phyloP scores from a whole-genome alignment of 371 early-diverging fungal genomes.

The Massospora cicadina region DNA sequence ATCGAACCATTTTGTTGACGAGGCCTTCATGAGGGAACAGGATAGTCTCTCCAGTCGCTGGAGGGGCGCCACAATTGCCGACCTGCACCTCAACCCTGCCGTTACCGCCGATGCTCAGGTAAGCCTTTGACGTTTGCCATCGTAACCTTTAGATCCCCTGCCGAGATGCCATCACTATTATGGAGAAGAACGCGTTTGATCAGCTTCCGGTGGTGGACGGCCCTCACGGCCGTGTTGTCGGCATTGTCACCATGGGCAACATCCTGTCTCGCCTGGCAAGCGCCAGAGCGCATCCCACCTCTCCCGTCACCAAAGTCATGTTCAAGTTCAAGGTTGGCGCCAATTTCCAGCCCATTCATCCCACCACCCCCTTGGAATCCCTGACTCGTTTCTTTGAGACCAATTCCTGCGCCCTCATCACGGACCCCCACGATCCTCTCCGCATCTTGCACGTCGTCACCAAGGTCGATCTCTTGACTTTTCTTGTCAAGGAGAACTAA shows the following conservation, averaged over 20 bases:
- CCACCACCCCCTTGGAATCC: constrained; percentile 57
- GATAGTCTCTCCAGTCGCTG: constrained; percentile 42
- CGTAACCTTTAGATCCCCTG: constrained; percentile 30
- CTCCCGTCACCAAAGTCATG: constrained; percentile 64
- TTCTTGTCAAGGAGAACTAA: constrained; percentile 35
- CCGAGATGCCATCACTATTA: constrained; percentile 63
- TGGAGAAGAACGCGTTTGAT: constrained; percentile 80
- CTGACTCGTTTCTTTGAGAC: constrained; percentile 80
- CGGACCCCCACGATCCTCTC: constrained; percentile 37
- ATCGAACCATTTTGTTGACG: constrained; percentile 47
- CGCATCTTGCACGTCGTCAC: constrained; percentile 72
- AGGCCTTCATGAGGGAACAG: constrained; percentile 39
- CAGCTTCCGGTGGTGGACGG: constrained; percentile 79
- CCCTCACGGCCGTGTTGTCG: constrained; percentile 39
- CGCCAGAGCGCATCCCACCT: constrained; percentile 39
- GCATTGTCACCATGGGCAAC: constrained; percentile 76
- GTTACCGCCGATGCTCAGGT: constrained; percentile 41
- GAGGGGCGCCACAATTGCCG: constrained; percentile 61
- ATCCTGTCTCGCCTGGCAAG: constrained; percentile 63
- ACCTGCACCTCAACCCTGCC: constrained; percentile 60
- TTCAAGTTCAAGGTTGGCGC: constrained; percentile 55
- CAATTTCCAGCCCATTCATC: constrained; percentile 63
- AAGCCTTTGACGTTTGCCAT: not conserved
- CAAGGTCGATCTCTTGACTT: constrained; percentile 78
- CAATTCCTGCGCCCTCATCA: constrained; percentile 75